phyloP scores from a whole-genome alignment of 257 asterid genomes.

The Penstemon davidsonii region DNA sequence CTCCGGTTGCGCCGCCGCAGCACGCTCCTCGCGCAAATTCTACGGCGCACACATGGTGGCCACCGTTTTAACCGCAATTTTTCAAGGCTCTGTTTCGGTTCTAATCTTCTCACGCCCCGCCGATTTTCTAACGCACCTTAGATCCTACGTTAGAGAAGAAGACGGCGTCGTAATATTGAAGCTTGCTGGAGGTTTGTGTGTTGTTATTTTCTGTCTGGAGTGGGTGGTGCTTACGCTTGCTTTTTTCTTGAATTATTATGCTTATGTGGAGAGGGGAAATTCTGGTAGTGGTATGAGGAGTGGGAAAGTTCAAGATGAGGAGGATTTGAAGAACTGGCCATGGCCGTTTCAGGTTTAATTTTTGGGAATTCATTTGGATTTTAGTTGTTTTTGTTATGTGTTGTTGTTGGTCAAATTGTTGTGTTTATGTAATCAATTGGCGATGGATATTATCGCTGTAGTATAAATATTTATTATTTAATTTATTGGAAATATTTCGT shows the following conservation, averaged over 20 bases:
- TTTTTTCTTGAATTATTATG: constrained; percentile 73
- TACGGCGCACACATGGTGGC: no score
- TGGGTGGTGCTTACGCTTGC: constrained; percentile 93
- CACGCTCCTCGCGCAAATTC: constrained; percentile 56
- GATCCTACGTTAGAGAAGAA: constrained; percentile 80
- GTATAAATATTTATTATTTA: no score
- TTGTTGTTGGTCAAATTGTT: no score
- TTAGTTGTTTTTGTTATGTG: neutral
- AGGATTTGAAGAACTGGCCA: constrained; percentile 78
- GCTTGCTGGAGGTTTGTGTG: constrained; percentile 72
- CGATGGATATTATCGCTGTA: neutral
- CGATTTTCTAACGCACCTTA: constrained; percentile 66
- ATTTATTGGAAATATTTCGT: no score
- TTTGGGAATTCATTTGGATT: no score
- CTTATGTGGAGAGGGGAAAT: constrained; percentile 56
- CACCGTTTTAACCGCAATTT: constrained; percentile 83
- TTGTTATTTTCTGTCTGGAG: constrained; percentile 70
- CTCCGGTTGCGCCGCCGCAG: constrained; percentile 72
- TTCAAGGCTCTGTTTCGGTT: constrained; percentile 85
- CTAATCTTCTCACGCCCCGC: constrained; percentile 77
- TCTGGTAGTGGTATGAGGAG: constrained; percentile 38
- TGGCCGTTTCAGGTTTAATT: constrained; percentile 72
- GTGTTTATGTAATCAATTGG: no score
- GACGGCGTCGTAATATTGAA: constrained; percentile 74
- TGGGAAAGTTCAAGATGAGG: constrained; percentile 69